A percentile compares a stretch with the other conserved stretches of the same genome.
phyloP scores from a whole-genome alignment of 2,329 filamentous ascomycete species.

The Paraphoma sp. region DNA sequence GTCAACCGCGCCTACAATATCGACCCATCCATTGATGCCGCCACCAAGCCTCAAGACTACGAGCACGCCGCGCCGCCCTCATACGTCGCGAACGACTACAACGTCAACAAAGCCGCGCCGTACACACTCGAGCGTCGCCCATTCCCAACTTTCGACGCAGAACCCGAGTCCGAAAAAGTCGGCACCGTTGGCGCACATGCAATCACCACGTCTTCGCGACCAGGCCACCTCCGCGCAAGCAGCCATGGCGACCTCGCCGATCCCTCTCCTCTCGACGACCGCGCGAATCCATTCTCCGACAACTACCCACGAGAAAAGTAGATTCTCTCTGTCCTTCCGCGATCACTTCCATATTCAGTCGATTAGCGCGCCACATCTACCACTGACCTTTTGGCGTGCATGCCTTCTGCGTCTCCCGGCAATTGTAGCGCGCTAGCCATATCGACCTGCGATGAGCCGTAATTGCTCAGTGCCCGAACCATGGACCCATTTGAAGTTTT shows the following conservation, averaged over 20 bases:
- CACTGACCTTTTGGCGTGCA: constrained; percentile 54
- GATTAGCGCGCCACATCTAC: constrained; percentile 39
- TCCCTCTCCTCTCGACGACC: constrained; percentile 51
- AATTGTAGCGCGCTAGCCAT: constrained; percentile 18
- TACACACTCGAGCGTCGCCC: constrained; percentile 55
- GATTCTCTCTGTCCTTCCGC: not conserved
- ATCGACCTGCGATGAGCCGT: constrained; percentile 48
- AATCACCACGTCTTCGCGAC: constrained; percentile 52
- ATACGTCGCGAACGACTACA: constrained; percentile 51
- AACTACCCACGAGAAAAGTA: constrained; percentile 27
- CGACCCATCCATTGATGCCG: constrained; percentile 33
- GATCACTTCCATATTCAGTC: constrained; percentile 25
- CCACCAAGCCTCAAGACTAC: constrained; percentile 27
- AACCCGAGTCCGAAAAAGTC: constrained; percentile 50
- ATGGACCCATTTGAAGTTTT: constrained; percentile 45
- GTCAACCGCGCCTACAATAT: constrained; percentile 56
- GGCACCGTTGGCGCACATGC: constrained; percentile 51
- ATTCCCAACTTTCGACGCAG: constrained; percentile 49
- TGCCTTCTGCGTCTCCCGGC: constrained; percentile 52
- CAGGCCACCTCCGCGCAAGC: constrained; percentile 52
- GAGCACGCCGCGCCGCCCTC: constrained; percentile 47
- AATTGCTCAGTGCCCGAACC: constrained; percentile 51
- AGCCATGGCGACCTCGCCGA: constrained; percentile 54
- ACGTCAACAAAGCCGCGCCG: constrained; percentile 53
- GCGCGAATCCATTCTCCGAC: constrained; percentile 43